Evolutionary conservation across 1,284 basidiomycete species (phyloP), one percentile per base, ranked within the genome.

Genomic region (Singerocomus inundabilis): DNA sequence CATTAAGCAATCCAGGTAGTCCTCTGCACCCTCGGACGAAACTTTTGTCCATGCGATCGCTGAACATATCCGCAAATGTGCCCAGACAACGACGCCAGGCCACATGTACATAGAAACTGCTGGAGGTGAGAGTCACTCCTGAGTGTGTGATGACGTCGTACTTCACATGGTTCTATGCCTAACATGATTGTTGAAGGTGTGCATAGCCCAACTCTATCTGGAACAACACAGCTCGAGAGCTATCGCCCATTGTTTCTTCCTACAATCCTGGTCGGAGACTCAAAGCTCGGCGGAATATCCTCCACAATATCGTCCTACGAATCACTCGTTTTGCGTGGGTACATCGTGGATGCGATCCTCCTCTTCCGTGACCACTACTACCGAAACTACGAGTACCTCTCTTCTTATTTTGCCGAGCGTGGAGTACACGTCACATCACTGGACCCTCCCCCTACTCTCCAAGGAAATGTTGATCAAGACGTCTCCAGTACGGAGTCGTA

Each of bases 271-370:
- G 75, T 99, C 34, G 95, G 92, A 0, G 93, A 96, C 47, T 83
- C 90, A 0, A 85, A 84, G 50, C 84, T 99, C 2, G 96, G 96
- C 15, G 96, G 96, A 1, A 98, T 98, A 54, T 96, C 93, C 15
- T 90, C 94, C 1, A 98, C 96, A 0, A 85, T 98, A 49, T 84
- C 93, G 1, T 85, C 96, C 0, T 98, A 93, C 71, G 96, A 99
- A 66, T 90, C 93, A 12, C 82, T 98, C 10, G 64, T 85, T 4
- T 70, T 98, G n/a, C 84, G 93, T 7, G 96, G 96, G 10, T 98
- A 94, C 72, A 84, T 85, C 41, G 76, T 99, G 55, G 91, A 95
- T 46, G 81, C 89, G 12, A 80, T 98, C n/a, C 67, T 98, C 13
- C 76, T 97, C 53, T 93, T 98, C 67, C 79, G 80, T n/a, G 91